Conservation (phyloP, 345 rosid genomes). For the Garcia nutans region DNA sequence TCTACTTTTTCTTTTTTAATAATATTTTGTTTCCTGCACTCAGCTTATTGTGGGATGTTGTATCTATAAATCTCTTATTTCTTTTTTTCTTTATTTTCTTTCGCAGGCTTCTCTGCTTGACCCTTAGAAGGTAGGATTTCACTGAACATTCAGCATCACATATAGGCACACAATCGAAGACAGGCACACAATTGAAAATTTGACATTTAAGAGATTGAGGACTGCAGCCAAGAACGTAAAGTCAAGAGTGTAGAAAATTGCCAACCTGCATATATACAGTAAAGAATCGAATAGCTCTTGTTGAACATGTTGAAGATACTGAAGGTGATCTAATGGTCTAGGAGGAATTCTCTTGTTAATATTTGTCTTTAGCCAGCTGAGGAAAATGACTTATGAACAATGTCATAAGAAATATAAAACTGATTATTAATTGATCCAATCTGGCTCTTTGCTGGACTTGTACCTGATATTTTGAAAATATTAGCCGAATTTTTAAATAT, state of each 20-base stretch:
- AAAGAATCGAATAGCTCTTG: not conserved
- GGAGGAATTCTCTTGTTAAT: not conserved
- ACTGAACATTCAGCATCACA: not conserved
- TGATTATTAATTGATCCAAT: too few relatives aligned
- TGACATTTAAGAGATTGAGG: not conserved
- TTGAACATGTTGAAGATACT: not conserved
- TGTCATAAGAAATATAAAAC: not conserved
- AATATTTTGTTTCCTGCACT: too few relatives aligned
- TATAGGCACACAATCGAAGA: not conserved
- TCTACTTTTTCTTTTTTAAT: too few relatives aligned
- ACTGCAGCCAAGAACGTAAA: not conserved
- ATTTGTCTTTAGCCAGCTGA: not conserved
- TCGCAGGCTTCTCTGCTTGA: not conserved
- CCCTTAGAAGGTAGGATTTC: not conserved
- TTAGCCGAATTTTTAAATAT: too few relatives aligned
- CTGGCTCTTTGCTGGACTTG: not conserved
- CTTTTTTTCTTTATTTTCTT: not conserved
- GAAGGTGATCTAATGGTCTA: not conserved
- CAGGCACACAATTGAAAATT: not conserved
- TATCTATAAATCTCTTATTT: too few relatives aligned
- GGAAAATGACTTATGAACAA: not conserved
- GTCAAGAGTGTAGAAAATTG: not conserved
- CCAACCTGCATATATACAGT: not conserved
- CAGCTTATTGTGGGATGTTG: too few relatives aligned
- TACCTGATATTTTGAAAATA: too few relatives aligned